Conservation (phyloP, 441 rosid species). For the Erodium moschatum region DNA sequence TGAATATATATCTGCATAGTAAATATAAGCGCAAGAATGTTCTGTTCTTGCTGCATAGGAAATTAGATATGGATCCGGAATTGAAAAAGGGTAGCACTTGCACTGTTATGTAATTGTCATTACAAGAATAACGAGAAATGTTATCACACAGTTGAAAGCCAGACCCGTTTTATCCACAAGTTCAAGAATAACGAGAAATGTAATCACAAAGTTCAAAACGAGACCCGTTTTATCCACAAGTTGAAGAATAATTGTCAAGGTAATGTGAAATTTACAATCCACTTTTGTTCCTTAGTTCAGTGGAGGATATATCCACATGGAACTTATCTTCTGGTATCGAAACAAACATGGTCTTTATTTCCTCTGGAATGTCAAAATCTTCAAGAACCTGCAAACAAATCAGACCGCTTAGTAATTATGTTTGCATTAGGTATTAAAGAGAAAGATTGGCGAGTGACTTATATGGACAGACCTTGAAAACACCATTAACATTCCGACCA, state of each 20-base stretch:
- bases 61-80: background rate
- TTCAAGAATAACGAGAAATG: background rate
- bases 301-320: constrained; percentile 66
- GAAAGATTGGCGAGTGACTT: background rate
- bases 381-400: constrained; percentile 53
- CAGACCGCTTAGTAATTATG: constrained; percentile 1
- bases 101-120: background rate
- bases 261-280: constrained; percentile 23
- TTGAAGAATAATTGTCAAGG: no score
- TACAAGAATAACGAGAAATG: background rate
- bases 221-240: background rate
- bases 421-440: background rate
- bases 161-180: background rate
- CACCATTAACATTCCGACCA: constrained; percentile 72
- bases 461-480: constrained; percentile 45
- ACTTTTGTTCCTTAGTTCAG: constrained; percentile 42
- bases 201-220: background rate
- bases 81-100: background rate
- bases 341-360: constrained; percentile 51
- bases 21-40: background rate
- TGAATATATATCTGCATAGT: background rate
- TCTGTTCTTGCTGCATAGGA: background rate
- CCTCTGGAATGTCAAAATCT: constrained; percentile 62
- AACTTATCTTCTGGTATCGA: constrained; percentile 56
- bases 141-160: background rate